phyloP scores from a whole-genome alignment of 2,329 filamentous ascomycete genomes.

The Colletotrichum camelliae region DNA sequence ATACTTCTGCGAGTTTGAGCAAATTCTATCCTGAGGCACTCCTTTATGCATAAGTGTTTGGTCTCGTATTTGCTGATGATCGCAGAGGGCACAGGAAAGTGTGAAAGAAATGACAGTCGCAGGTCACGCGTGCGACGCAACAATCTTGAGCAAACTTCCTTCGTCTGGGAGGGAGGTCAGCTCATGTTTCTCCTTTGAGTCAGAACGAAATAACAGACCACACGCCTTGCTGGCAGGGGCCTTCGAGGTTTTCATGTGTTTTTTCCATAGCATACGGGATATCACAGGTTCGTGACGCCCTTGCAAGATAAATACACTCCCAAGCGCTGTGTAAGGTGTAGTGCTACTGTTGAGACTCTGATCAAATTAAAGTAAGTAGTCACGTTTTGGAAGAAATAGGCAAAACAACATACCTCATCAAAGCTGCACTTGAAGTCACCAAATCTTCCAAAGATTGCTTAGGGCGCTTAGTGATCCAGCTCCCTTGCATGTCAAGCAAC shows the following conservation, averaged over 20 bases:
- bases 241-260: background rate
- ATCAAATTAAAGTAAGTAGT: background rate
- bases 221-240: rapidly evolving
- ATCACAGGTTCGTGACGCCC: no score
- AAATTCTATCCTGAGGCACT: background rate
- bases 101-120: background rate
- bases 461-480: background rate
- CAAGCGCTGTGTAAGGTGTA: no score
- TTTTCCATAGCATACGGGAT: background rate
- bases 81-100: background rate
- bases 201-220: background rate
- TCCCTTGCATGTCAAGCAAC: background rate
- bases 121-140: background rate
- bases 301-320: no score
- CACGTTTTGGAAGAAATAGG: no score
- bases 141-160: background rate
- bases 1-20: background rate
- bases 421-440: background rate
- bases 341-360: background rate
- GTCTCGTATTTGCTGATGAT: background rate
- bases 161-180: background rate
- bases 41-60: background rate
- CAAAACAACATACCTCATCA: background rate
- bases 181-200: background rate
- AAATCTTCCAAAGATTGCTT: background rate